phyloP scores from a whole-genome alignment of 345 rosid species.

The Populus tremula region DNA sequence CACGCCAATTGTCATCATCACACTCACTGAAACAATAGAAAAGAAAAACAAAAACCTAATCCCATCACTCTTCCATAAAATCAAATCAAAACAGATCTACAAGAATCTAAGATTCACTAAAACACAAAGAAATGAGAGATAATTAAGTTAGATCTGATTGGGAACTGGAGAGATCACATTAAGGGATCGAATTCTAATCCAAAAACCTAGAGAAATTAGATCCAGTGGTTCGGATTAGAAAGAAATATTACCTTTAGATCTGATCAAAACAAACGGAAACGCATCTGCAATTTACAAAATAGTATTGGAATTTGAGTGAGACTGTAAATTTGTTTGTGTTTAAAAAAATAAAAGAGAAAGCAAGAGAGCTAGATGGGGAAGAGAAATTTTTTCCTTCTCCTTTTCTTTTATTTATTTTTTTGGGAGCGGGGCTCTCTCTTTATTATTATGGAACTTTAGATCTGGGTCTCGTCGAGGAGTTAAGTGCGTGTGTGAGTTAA shows the following conservation, averaged over 20 bases:
- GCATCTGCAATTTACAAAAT: conserved; percentile 1
- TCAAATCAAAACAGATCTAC: background rate
- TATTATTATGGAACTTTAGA: background rate
- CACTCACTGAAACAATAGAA: background rate
- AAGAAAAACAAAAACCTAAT: background rate
- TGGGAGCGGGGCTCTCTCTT: background rate
- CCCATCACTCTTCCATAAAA: background rate
- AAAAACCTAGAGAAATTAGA: background rate
- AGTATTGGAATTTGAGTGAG: background rate
- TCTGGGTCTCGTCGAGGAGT: background rate
- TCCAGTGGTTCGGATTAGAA: background rate
- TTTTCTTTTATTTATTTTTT: too few relatives aligned
- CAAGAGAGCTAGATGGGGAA: background rate
- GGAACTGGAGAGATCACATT: background rate
- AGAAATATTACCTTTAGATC: conserved; percentile 12
- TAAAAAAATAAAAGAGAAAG: background rate
- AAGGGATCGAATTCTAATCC: background rate
- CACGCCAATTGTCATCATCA: background rate
- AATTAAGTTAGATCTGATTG: conserved; percentile 3
- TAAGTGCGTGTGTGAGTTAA: background rate
- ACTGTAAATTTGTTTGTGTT: background rate
- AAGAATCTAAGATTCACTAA: background rate
- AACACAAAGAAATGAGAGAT: too few relatives aligned
- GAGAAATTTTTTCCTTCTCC: background rate
- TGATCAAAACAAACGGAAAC: conserved; percentile 1